Base-by-base conservation (phyloP, 2,329 filamentous ascomycete genomes). In the Trichophyton benhamiae region DNA sequence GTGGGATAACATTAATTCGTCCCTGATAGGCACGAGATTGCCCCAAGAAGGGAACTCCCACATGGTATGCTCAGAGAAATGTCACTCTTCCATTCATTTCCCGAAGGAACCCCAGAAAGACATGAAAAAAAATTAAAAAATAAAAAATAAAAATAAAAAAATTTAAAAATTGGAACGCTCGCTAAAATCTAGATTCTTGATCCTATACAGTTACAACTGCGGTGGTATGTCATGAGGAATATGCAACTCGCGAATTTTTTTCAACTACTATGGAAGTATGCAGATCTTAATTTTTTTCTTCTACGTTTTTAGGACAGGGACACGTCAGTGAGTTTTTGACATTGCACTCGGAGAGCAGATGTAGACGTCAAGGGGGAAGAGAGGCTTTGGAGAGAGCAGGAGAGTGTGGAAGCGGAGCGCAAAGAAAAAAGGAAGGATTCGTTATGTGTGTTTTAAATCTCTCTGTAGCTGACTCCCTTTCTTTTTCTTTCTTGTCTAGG, bases 11-110 rank as follows among this genome's bases (percentile, higher is more conserved):
- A 61, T 65, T 65, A 63, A 66, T 64, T 57, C 64, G 59, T 55
- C 53, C 62, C 61, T 62, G 60, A 65, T 67, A 90, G 88, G 88
- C 88, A 71, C 87, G 88, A 71, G 88, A 92, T 72, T 94, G 89
- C 82, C 89, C 89, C 71, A 89, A 85, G 81, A 87, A 88, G 78
- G 87, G 87, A 69, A 85, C 86, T 69, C 84, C 88, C 70, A 91
- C 89, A 77, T 91, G 88, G 87, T 91, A 79, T 75, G 60, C 27
- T 58, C 42, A 25, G 30, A 58, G 7, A 58, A 42, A 8, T 17
- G 6, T 57, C 30, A 13, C 20, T 41, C 7, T 17, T 15, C 25
- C 61, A 46, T 5, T 53, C 17, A 13, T 15, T 17, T n/a, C 41
- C 33, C 3, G 1, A 36, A 9, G 13, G 13, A 11, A 13, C 2